Percentiles rank a stretch among this genome's conserved stretches.
These are phyloP conservation scores for Spergularia bocconei DNA, from an alignment of 148 eudicot species.

Conservation along the genomic window DNA sequence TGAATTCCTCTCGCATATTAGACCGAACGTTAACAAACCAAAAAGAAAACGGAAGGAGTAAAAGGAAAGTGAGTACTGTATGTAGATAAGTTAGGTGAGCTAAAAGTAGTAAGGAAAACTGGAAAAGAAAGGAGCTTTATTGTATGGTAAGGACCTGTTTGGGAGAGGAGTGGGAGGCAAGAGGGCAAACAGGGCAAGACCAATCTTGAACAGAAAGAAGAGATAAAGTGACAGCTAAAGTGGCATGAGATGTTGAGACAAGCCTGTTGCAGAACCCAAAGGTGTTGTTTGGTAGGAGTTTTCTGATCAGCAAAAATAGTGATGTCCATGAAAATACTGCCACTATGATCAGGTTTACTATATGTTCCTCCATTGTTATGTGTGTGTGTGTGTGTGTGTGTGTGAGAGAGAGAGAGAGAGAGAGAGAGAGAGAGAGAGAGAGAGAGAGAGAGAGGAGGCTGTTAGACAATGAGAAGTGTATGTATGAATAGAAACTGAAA, in stretches of 20 bases:
- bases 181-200: constrained; percentile 79
- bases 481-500: not conserved
- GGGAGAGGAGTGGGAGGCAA: constrained; percentile 65
- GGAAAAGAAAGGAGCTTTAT: too few relatives aligned
- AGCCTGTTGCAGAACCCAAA: constrained; percentile 76
- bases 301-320: constrained; percentile 48
- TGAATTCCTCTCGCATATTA: too few relatives aligned
- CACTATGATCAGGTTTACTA: constrained; percentile 36
- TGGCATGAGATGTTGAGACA: constrained; percentile 71
- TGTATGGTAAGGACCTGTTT: constrained; percentile 43
- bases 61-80: not conserved
- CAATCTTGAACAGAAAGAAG: constrained; percentile 67
- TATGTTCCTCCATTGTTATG: constrained; percentile 65
- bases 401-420: too few relatives aligned
- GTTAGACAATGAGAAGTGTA: not conserved
- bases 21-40: too few relatives aligned
- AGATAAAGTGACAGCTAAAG: constrained; percentile 51
- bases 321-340: constrained; percentile 64
- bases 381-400: too few relatives aligned
- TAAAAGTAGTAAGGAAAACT: too few relatives aligned
- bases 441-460: too few relatives aligned
- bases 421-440: too few relatives aligned
- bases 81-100: too few relatives aligned
- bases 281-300: constrained; percentile 51
- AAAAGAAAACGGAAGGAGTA: too few relatives aligned